Base-by-base conservation (phyloP, 148 eudicot species). In the Suaeda aralocaspica region DNA sequence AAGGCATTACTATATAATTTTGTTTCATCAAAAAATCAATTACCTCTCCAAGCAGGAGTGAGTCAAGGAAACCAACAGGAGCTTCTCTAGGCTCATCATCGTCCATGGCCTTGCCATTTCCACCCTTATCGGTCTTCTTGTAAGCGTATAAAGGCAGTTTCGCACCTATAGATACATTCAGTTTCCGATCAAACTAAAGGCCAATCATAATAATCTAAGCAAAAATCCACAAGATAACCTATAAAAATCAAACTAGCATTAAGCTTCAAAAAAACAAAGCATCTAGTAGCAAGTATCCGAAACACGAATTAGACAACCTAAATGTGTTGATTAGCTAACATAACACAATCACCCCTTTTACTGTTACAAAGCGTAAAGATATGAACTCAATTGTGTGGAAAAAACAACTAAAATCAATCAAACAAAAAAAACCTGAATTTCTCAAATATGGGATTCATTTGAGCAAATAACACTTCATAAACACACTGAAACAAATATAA, bases 31-130 rank as follows among this genome's bases (percentile, higher is more conserved):
- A 30, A 59, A 15, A 26, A 25, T 42, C 24, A 33, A 58, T 61
- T 89, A 95, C 99, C 97, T 95, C 96, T 31, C 97, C 99, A 42
- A 91, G 89, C 59, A 95, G 77, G 52, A 95, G 97, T 1, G 97
- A 89, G 69, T 91, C 93, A 62, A 95, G 80, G 84, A 95, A 95
- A 46, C 85, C 91, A 75, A 89, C 85, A 42, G 93, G 99, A 68
- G 85, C 77, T 70, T 84, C 86, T 59, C 80, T 68, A 56, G 83
- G 81, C 25, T 84, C 83, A 49, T 62, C 41, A 39, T 51, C 73
- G 72, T 45, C 68, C 58, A 72, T 59, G 70, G 60, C 70, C 80
- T 88, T 88, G 65, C 49, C 84, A 63, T 59, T 45, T 67, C 49
- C 82, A 44, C 53, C 15, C 74, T 86, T 76, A 77, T 72, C 75